Base-by-base conservation (phyloP, 129 eudicot genomes). In the Chrysanthemum seticuspe region DNA sequence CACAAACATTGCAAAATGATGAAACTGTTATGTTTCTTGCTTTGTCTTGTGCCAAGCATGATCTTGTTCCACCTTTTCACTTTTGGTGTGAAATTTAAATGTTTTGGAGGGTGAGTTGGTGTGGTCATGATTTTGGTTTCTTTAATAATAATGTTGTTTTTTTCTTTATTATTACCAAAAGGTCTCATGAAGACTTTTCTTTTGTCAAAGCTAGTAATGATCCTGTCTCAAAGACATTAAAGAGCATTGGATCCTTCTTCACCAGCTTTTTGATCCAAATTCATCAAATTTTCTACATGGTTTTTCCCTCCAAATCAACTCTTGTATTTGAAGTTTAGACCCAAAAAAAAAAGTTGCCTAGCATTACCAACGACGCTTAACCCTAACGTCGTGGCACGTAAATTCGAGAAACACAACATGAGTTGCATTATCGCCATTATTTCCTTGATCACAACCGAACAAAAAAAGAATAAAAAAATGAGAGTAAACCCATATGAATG, bases 191-290 rank as follows among this genome's bases (percentile, higher is more conserved):
- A 72, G 72, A 73, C 78, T 56, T 78, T 58, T 56, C 50, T 78
- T 68, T 48, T 68, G 76, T 71, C 76, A 78, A 78, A 71, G 60
- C 40, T 53, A 59, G 75, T 52, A 77, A 59, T 59, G 5, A 59
- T 59, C 64, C 4, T 59, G 64, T 59, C 11, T 8, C 47, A 40
- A 6, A 50, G 21, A 15, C 69, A 74, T 48, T 27, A 60, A 73
- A 57, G 80, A 58, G 68, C 80, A 57, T 76, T 68, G 80, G 80
- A 76, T 76, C 65, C 74, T 76, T 48, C 67, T 16, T 21, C 71
- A 45, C 66, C 19, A 7, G 18, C 64, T 74, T 73, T 50, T 12
- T 31, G 1, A 4, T 62, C 63, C 25, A 71, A 71, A 15, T 40
- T 40, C 7, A 40, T 40, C 23, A 12, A 14, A 55, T 3, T 11